These are phyloP conservation scores for Pseudisothecium myosuroides DNA, from an alignment of 225 moss, liverwort and hornwort species.

Conservation along the genomic window DNA sequence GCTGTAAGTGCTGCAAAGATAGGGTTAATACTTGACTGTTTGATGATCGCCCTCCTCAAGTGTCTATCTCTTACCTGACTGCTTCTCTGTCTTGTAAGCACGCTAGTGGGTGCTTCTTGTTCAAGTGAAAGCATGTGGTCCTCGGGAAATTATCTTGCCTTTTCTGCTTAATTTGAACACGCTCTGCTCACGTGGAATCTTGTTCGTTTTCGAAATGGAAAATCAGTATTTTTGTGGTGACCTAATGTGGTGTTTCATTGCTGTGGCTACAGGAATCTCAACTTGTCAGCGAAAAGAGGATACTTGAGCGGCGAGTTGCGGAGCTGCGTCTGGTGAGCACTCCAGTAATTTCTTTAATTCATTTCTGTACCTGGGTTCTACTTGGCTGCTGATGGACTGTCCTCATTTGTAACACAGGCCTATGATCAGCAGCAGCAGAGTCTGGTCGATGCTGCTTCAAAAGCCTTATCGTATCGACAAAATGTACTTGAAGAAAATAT, in stretches of 20 bases:
- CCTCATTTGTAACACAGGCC: conserved; percentile 36
- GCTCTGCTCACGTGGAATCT: neutral
- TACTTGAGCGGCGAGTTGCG: conserved; percentile 89
- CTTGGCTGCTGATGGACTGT: neutral
- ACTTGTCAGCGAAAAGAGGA: conserved; percentile 82
- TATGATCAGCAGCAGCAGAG: conserved; percentile 99
- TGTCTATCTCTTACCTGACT: neutral
- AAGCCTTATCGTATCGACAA: conserved; percentile 91
- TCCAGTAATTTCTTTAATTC: neutral
- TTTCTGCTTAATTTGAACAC: neutral
- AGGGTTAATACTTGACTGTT: neutral
- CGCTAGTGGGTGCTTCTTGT: neutral
- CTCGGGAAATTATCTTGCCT: neutral
- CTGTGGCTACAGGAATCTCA: conserved; percentile 62
- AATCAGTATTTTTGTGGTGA: neutral
- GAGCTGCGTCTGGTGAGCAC: conserved; percentile 76
- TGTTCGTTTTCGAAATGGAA: neutral
- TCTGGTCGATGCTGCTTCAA: conserved; percentile 94
- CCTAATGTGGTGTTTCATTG: neutral
- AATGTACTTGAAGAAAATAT: conserved; percentile 97
- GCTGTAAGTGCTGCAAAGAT: neutral
- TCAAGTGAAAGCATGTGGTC: neutral
- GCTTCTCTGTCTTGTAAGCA: neutral
- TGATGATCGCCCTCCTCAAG: neutral
- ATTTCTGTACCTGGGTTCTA: neutral